Evolutionary conservation across 2,329 filamentous ascomycete genomes (phyloP), one percentile per base, ranked within the genome.

Genomic region (Hymenotorrendiella dingleyae): DNA sequence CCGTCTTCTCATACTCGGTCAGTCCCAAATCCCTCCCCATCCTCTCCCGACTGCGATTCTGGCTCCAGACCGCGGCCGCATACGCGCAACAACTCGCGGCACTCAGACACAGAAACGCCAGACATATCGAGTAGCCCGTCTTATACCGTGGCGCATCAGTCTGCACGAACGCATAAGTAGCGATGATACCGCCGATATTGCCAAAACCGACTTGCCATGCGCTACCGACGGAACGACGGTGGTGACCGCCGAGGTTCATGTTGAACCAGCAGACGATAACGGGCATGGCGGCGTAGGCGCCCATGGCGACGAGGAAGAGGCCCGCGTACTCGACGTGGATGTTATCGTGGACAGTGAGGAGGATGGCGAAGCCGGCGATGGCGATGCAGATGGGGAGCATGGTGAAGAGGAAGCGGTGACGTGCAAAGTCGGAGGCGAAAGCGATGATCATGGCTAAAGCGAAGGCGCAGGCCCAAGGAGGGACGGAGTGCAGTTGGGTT

Each of bases 281-380:
- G 0, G 91, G 89, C 84, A 95, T 90, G n/a, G 89, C 86, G 1
- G 80, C 81, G 65, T 94, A 96, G 0, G 78, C 75, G 37, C 87
- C 87, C 67, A 81, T 81, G 2, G 86, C 83, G 37, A 94, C 78
- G 23, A 96, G 69, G 69, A 94, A 94, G 0, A 96, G 73, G 0
- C 84, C 86, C 0, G 71, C 84, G 56, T 95, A 96, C 61, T 93
- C 76, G 6, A 86, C 65, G 10, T 73, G 49, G 0, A 67, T 69
- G 60, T 87, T 76, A 58, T 84, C 65, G 62, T 91, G 84, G 4
- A 91, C 76, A 9, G 70, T 68, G 36, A 94, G 67, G 6, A 95
- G 72, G 47, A 91, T 86, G 3, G 68, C 78, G 53, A 94, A 91
- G 2, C 88, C 90, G 0, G 76, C 60, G 39, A 95, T 82, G 35